A percentile compares a stretch with the other conserved stretches of the same genome.
Conservation (phyloP, 768 basidiomycete genomes). For the Panus rudis region DNA sequence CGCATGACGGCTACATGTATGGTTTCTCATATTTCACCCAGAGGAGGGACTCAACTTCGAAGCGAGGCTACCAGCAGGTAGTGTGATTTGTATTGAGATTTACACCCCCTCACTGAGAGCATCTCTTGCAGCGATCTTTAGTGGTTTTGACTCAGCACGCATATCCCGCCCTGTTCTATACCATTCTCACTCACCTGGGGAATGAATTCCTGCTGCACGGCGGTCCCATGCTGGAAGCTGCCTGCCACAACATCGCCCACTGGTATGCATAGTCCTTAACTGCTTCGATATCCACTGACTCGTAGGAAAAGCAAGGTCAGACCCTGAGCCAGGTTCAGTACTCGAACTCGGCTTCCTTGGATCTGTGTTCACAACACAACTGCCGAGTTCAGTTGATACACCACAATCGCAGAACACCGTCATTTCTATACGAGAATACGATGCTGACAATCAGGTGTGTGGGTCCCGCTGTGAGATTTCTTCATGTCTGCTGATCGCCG, state of each 20-base stretch:
- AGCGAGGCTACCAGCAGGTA: slow-evolving; percentile 79
- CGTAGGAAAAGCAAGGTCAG: slow-evolving; percentile 63
- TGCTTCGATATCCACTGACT: slow-evolving; percentile 6
- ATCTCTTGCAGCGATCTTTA: slow-evolving; percentile 54
- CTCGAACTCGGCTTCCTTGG: slow-evolving; percentile 83
- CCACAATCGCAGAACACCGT: slow-evolving; percentile 41
- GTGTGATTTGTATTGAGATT: slow-evolving; percentile 5
- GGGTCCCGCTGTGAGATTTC: slow-evolving; percentile 8
- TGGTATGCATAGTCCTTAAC: slow-evolving; percentile 49
- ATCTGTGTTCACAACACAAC: slow-evolving; percentile 60
- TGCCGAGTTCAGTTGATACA: slow-evolving; percentile 62
- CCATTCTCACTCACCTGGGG: slow-evolving; percentile 63
- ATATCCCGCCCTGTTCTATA: slow-evolving; percentile 74
- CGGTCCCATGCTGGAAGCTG: slow-evolving; percentile 74
- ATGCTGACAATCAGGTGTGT: slow-evolving; percentile 7
- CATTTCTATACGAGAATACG: background rate
- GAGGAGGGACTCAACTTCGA: slow-evolving; percentile 51
- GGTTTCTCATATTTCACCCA: slow-evolving; percentile 78
- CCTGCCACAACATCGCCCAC: slow-evolving; percentile 76
- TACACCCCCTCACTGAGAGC: background rate
- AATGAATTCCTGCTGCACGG: slow-evolving; percentile 71
- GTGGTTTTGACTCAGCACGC: slow-evolving; percentile 76
- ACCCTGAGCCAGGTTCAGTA: slow-evolving; percentile 57
- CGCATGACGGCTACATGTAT: slow-evolving; percentile 64
- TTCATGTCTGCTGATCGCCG: slow-evolving; percentile 1